phyloP scores from a whole-genome alignment of 2,329 filamentous ascomycete species.

The Botrytis byssoidea region DNA sequence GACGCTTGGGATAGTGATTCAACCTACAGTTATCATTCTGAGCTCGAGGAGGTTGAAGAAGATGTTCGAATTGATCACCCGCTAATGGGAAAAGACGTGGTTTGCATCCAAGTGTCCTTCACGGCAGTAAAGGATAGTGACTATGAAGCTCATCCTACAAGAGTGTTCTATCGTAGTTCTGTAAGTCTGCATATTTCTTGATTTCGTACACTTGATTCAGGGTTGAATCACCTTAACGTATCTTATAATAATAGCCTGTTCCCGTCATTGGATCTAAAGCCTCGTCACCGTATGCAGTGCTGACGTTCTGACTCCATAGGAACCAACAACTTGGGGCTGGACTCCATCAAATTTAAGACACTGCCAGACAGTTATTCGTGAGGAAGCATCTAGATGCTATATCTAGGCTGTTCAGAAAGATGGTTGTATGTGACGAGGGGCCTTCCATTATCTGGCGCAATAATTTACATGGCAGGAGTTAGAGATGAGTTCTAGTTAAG shows the following conservation, averaged over 20 bases:
- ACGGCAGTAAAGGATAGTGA: background rate
- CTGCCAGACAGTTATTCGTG: background rate
- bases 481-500: no score
- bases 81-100: background rate
- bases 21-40: background rate
- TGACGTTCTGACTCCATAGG: background rate
- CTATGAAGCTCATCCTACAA: background rate
- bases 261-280: accelerated
- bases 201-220: background rate
- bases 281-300: background rate
- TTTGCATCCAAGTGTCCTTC: background rate
- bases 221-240: no score
- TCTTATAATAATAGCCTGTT: accelerated
- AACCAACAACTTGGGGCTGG: background rate
- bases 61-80: background rate
- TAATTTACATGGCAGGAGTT: background rate
- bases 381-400: background rate
- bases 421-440: no score
- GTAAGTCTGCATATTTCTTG: background rate
- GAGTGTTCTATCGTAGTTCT: background rate
- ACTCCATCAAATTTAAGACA: slow-evolving; percentile 3
- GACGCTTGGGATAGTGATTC: background rate
- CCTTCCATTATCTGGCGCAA: background rate
- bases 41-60: background rate
- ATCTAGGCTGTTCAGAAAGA: background rate